Percentiles rank a stretch among this genome's conserved stretches.
phyloP scores from a whole-genome alignment of 1,139 yeast genomes.

The Hyphopichia khmerensis region DNA sequence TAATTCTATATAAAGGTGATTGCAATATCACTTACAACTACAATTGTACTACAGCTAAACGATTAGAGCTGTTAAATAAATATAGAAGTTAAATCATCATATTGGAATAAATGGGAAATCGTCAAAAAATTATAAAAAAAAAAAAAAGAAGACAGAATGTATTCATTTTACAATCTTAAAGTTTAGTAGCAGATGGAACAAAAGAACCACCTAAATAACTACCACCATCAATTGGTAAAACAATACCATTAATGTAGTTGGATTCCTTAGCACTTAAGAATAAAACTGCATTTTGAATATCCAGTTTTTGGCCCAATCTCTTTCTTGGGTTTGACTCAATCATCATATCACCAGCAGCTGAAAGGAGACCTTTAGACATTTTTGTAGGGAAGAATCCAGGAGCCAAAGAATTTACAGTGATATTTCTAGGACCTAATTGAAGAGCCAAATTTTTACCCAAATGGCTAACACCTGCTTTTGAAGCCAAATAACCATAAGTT shows the following conservation, averaged over 20 bases:
- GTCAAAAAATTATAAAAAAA: too few species aligned
- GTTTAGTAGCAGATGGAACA: conserved; percentile 9
- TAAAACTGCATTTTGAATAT: conserved; percentile 57
- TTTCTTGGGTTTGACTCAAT: conserved; percentile 56
- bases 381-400: conserved; percentile 81
- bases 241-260: conserved; percentile 67
- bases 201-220: conserved; percentile 28
- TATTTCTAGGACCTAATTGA: conserved; percentile 64
- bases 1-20: too few species aligned
- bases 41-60: too few species aligned
- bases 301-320: conserved; percentile 64
- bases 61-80: too few species aligned
- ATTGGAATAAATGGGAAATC: too few species aligned
- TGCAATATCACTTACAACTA: too few species aligned
- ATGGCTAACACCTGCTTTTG: conserved; percentile 78
- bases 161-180: too few species aligned
- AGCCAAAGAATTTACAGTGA: conserved; percentile 67
- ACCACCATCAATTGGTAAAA: conserved; percentile 78
- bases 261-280: conserved; percentile 62
- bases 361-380: conserved; percentile 69
- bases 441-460: conserved; percentile 62
- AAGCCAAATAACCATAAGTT: conserved; percentile 69
- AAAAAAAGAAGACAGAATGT: too few species aligned
- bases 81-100: too few species aligned
- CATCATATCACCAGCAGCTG: conserved; percentile 52